Conservation (phyloP, 306 rosid genomes). For the Citrullus mucosospermus region DNA sequence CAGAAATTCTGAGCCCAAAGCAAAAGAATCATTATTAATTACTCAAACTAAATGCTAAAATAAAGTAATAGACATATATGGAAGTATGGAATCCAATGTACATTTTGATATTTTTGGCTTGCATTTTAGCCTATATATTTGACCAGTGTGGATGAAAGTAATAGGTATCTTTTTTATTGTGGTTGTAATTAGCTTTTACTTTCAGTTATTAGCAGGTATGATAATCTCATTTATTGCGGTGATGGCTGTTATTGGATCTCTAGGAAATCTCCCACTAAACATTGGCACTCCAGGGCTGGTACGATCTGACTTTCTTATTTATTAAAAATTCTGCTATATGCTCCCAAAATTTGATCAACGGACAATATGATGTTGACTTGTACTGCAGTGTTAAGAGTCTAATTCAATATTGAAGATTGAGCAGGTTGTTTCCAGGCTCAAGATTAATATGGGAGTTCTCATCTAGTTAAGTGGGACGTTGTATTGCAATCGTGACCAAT, state of each 20-base stretch:
- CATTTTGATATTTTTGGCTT: neutral
- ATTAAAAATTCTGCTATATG: neutral
- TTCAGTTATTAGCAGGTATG: slow-evolving; percentile 75
- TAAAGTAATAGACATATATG: neutral
- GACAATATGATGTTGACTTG: neutral
- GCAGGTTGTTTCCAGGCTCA: neutral
- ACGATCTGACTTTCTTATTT: slow-evolving; percentile 20
- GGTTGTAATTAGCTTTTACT: slow-evolving; percentile 9
- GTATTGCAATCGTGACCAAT: neutral
- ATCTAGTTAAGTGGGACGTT: neutral
- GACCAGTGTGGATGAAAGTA: neutral
- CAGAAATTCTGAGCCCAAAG: neutral
- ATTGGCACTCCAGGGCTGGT: slow-evolving; percentile 95
- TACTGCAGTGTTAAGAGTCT: neutral
- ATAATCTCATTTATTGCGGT: slow-evolving; percentile 75
- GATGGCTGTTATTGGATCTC: slow-evolving; percentile 82
- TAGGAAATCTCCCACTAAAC: slow-evolving; percentile 45
- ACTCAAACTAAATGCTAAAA: neutral
- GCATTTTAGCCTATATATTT: neutral
- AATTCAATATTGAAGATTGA: neutral
- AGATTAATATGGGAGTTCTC: neutral
- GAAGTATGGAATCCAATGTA: neutral
- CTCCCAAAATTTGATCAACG: neutral
- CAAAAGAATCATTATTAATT: neutral
- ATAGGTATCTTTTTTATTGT: neutral